Conservation (phyloP, 371 early-diverging fungal species). For the Cokeromyces recurvatus region DNA sequence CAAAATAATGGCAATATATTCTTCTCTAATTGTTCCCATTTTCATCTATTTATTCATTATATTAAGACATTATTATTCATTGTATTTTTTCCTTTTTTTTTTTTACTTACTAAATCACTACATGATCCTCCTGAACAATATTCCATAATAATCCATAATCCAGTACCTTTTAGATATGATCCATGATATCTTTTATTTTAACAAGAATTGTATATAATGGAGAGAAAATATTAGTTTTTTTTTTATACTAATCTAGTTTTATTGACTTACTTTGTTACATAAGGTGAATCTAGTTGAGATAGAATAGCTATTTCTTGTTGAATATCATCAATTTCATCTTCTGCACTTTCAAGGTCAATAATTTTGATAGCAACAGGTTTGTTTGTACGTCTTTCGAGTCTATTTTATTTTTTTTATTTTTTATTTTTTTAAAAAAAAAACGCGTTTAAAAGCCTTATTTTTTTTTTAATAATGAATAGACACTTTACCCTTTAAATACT, state of each 20-base stretch:
- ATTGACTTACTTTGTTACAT: constrained; percentile 76
- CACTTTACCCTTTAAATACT: constrained; percentile 80
- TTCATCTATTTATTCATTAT: constrained; percentile 55
- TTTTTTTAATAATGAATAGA: constrained; percentile 2
- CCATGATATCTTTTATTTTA: constrained; percentile 63
- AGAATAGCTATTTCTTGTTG: constrained; percentile 95
- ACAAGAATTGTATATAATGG: background rate
- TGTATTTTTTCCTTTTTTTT: background rate
- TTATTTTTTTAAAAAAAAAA: too few relatives aligned
- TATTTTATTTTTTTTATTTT: constrained; percentile 35
- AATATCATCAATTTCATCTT: constrained; percentile 98
- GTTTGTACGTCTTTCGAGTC: constrained; percentile 71
- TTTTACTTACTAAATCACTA: constrained; percentile 80
- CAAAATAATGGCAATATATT: constrained; percentile 88
- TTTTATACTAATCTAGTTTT: too few relatives aligned
- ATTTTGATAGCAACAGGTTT: constrained; percentile 89
- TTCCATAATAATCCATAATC: constrained; percentile 95
- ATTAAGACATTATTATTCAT: background rate
- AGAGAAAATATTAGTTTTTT: background rate
- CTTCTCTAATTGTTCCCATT: constrained; percentile 78
- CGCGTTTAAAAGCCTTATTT: constrained; percentile 4
- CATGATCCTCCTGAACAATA: constrained; percentile 90
- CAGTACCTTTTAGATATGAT: constrained; percentile 75
- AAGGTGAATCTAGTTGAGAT: constrained; percentile 88
- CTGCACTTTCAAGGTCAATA: constrained; percentile 89